Evolutionary conservation across 495 filamentous ascomycete species (phyloP), one percentile per base, ranked within the genome.

Genomic region (Elasticomyces elasticus): DNA sequence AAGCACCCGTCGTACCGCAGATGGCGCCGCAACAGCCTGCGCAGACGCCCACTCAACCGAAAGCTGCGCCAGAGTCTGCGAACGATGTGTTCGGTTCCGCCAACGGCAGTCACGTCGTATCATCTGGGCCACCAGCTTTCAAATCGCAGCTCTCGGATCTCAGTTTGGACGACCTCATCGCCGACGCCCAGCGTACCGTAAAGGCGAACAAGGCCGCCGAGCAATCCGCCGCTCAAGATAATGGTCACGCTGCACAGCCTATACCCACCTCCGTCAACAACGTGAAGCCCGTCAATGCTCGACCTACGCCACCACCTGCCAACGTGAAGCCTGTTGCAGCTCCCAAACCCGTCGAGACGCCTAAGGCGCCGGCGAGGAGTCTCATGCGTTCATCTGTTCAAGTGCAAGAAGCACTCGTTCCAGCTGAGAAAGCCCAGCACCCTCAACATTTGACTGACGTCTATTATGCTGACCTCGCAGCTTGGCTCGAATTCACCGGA

Each of bases 401-500:
- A 17, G 13, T 55, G 11, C 20, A 49, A 7, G 10, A 49, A 19
- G 27, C 3, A 2, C 2, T 2, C 22, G 27, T 12, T 31, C 12
- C 27, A 20, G 27, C 25, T 19, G n/a, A 20, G n/a, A 25, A 49
- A 25, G 24, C 5, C 17, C n/a, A 28, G 13, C 45, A 13, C 17
- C n/a, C 57, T 12, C 30, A 35, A 15, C 28, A 22, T 5, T 20
- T 61, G 23, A 42, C 37, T 26, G 59, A 60, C 30, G 26, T 57
- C 12, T 61, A 65, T 50, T 65, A 61, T 40, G 52, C 62, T 33
- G 79, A 83, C 55, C 61, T 84, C 19, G 64, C 70, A 44, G 77
- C 82, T 49, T 84, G 79, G 78, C 72, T 84, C 27, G 72, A 76
- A 27, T 64, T 81, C 42, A 84, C 81, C 19, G 72, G 75, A 26